Conservation (phyloP, 345 rosid genomes). For the Populus alba region DNA sequence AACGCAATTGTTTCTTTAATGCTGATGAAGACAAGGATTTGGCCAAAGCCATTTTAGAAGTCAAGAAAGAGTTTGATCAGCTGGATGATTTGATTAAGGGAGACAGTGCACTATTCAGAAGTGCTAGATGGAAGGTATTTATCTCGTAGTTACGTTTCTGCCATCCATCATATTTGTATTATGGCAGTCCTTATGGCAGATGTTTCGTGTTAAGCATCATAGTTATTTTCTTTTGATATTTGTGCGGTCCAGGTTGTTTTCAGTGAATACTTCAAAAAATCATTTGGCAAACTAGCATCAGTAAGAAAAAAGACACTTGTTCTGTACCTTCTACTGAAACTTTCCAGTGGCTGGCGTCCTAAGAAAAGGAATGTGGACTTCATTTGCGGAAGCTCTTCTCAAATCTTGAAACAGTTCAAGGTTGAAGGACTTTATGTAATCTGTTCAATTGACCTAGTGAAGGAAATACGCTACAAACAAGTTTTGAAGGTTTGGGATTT, state of each 20-base stretch:
- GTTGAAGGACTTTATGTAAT: slow-evolving; percentile 34
- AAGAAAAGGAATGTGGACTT: slow-evolving; percentile 32
- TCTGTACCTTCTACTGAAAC: slow-evolving; percentile 30
- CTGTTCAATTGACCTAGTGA: slow-evolving; percentile 41
- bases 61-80: slow-evolving; percentile 38
- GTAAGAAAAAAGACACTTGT: slow-evolving; percentile 18
- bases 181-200: neutral
- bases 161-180: neutral
- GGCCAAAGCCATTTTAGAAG: slow-evolving; percentile 31
- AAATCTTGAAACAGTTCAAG: slow-evolving; percentile 42
- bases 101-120: slow-evolving; percentile 33
- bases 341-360: slow-evolving; percentile 57
- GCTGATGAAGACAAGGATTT: slow-evolving; percentile 40
- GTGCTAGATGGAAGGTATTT: slow-evolving; percentile 49
- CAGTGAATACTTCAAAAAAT: slow-evolving; percentile 43
- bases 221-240: neutral
- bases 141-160: neutral
- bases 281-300: slow-evolving; percentile 44
- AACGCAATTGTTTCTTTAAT: slow-evolving; percentile 41
- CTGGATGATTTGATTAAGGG: slow-evolving; percentile 40
- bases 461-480: slow-evolving; percentile 36
- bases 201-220: neutral
- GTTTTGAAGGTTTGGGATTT: slow-evolving; percentile 58
- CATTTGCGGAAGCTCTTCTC: slow-evolving; percentile 31
- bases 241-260: slow-evolving; percentile 40